A percentile compares a stretch with the other conserved stretches of the same genome.
Evolutionary conservation across 179 eudicot genomes (phyloP).

Genomic region (Pouteria campechiana): DNA sequence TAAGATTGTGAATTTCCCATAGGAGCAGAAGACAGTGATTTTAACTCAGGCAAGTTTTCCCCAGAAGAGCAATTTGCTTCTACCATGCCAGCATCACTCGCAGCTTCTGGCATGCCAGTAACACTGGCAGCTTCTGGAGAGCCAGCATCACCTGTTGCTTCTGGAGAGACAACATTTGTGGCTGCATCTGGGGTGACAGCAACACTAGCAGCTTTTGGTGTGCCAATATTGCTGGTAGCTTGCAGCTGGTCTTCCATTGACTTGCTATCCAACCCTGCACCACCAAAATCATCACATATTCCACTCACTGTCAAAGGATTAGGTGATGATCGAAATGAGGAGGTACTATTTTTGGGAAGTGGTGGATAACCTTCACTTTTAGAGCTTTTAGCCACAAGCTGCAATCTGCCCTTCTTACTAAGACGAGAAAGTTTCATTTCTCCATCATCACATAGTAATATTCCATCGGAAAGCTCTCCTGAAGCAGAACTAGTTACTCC

Average conservation of each 20-base stretch:
- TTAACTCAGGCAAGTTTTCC: conserved; percentile 12
- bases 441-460: background rate
- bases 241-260: too few relatives aligned
- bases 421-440: conserved; percentile 4
- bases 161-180: too few relatives aligned
- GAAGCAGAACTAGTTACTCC: background rate
- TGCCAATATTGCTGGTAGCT: too few relatives aligned
- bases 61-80: conserved; percentile 6
- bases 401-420: background rate
- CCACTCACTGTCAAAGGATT: conserved; percentile 2
- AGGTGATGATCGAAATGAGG: conserved; percentile 1
- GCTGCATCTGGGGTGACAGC: too few relatives aligned
- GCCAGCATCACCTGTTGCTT: conserved; percentile 2
- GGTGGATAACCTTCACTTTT: conserved; percentile 4
- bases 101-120: background rate
- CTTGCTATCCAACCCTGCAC: too few relatives aligned
- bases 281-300: too few relatives aligned
- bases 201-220: too few relatives aligned
- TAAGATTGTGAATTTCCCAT: conserved; percentile 8
- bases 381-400: background rate
- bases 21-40: conserved; percentile 5
- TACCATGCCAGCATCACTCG: conserved; percentile 6
- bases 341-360: background rate
- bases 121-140: background rate
- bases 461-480: background rate